Percentiles rank a stretch among this genome's conserved stretches.
Evolutionary conservation across 108 stramenopile species (phyloP).

Genomic region (Stephanodiscus triporus): DNA sequence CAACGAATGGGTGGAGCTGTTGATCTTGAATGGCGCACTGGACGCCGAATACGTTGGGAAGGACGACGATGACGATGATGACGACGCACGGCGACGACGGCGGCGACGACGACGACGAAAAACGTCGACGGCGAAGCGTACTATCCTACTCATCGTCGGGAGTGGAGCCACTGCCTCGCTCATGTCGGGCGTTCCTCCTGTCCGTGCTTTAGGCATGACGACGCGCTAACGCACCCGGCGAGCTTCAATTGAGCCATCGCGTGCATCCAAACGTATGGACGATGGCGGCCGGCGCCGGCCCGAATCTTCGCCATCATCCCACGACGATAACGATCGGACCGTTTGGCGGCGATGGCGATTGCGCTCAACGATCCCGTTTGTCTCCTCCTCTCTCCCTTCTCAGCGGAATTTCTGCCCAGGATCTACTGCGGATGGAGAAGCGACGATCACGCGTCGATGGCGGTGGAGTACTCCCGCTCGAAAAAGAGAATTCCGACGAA

Average conservation of each 20-base stretch:
- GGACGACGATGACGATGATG: conserved; percentile 39
- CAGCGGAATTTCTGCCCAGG: conserved; percentile 19
- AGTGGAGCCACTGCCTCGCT: conserved; percentile 79
- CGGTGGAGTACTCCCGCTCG: conserved; percentile 53
- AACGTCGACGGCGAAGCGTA: too few species aligned
- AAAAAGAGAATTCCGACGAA: conserved; percentile 49
- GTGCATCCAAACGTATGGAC: conserved; percentile 86
- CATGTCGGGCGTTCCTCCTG: conserved; percentile 75
- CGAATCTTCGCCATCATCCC: neutral
- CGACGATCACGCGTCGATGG: neutral
- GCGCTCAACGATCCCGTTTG: neutral
- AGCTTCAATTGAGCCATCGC: conserved; percentile 79
- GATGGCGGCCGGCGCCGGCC: conserved; percentile 7
- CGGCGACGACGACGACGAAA: neutral
- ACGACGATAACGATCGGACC: too few species aligned
- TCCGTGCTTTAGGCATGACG: conserved; percentile 69
- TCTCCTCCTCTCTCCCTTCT: neutral
- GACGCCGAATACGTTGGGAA: conserved; percentile 62
- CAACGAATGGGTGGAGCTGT: conserved; percentile 84
- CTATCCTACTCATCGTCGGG: conserved; percentile 72
- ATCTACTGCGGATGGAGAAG: conserved; percentile 14
- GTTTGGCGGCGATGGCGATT: too few species aligned
- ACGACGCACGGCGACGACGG: too few species aligned
- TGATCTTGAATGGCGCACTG: conserved; percentile 68
- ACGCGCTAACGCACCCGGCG: conserved; percentile 55